A percentile compares a stretch with the other conserved stretches of the same genome.
phyloP scores from a whole-genome alignment of 192 early-diverging fungal species.

The Entrophospora sp. region DNA sequence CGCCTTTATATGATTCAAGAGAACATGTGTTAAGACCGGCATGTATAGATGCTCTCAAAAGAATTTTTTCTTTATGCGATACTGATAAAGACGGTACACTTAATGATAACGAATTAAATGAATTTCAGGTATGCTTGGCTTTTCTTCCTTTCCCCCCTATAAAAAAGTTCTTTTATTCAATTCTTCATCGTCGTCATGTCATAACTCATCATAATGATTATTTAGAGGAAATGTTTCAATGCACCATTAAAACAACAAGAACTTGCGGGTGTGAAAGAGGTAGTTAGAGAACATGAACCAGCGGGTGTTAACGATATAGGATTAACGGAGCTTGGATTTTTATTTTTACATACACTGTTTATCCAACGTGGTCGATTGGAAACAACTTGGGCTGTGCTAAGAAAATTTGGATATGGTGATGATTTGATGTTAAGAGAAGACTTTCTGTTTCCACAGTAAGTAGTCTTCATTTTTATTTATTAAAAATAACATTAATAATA shows the following conservation, averaged over 20 bases:
- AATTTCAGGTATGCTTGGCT: conserved; percentile 67
- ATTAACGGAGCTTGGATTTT: conserved; percentile 84
- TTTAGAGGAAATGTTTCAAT: conserved; percentile 89
- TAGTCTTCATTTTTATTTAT: neutral
- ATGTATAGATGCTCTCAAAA: conserved; percentile 81
- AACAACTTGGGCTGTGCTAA: conserved; percentile 96
- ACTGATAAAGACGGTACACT: conserved; percentile 85
- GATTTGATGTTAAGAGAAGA: conserved; percentile 88
- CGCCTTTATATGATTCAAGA: conserved; percentile 90
- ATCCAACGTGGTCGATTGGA: conserved; percentile 95
- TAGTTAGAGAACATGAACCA: conserved; percentile 81
- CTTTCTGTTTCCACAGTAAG: conserved; percentile 73
- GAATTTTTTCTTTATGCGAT: conserved; percentile 97
- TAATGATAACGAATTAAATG: conserved; percentile 92
- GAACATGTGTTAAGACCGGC: conserved; percentile 86
- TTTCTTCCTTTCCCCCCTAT: neutral
- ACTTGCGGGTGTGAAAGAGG: conserved; percentile 92
- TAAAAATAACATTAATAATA: neutral
- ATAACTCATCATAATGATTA: too few relatives aligned
- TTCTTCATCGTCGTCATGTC: too few relatives aligned
- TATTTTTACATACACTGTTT: conserved; percentile 91
- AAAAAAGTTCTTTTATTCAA: neutral
- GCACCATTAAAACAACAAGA: conserved; percentile 92
- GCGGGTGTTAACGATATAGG: conserved; percentile 79
- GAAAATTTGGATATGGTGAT: conserved; percentile 95